A percentile compares a stretch with the other conserved stretches of the same genome.
Evolutionary conservation across 176 grass and related monocot genomes (phyloP).

Genomic region (Olyra latifolia): DNA sequence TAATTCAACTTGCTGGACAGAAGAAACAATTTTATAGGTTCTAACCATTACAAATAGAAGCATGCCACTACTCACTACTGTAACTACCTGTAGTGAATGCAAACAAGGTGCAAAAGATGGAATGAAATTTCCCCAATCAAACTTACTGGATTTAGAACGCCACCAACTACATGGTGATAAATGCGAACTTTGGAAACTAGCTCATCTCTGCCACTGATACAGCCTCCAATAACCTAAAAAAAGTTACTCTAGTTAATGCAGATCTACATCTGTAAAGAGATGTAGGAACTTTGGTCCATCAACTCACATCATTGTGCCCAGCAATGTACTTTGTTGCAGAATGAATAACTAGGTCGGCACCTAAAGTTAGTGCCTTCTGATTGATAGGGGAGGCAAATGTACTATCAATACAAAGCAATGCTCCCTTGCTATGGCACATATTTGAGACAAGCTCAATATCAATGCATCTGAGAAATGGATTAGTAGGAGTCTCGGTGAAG

Average conservation of each 20-base stretch:
- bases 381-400: slow-evolving; percentile 97
- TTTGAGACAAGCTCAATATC: slow-evolving; percentile 87
- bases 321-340: slow-evolving; percentile 98
- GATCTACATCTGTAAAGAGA: slow-evolving; percentile 10
- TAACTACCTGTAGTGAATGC: neutral
- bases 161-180: slow-evolving; percentile 91
- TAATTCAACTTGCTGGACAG: neutral
- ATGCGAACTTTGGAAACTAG: slow-evolving; percentile 69
- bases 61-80: neutral
- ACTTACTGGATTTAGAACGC: slow-evolving; percentile 85
- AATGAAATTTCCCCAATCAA: slow-evolving; percentile 2
- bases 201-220: slow-evolving; percentile 71
- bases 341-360: slow-evolving; percentile 96
- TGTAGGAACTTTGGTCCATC: neutral
- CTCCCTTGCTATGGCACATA: slow-evolving; percentile 94
- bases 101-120: neutral
- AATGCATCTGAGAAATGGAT: slow-evolving; percentile 98
- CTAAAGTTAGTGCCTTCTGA: slow-evolving; percentile 94
- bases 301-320: slow-evolving; percentile 96
- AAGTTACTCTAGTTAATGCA: slow-evolving; percentile 12
- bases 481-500: slow-evolving; percentile 97
- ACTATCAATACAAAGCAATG: slow-evolving; percentile 93
- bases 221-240: slow-evolving; percentile 75
- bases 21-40: neutral
- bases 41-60: slow-evolving; percentile 7